Conservation (phyloP, 345 rosid genomes). For the Raphanus sativus region DNA sequence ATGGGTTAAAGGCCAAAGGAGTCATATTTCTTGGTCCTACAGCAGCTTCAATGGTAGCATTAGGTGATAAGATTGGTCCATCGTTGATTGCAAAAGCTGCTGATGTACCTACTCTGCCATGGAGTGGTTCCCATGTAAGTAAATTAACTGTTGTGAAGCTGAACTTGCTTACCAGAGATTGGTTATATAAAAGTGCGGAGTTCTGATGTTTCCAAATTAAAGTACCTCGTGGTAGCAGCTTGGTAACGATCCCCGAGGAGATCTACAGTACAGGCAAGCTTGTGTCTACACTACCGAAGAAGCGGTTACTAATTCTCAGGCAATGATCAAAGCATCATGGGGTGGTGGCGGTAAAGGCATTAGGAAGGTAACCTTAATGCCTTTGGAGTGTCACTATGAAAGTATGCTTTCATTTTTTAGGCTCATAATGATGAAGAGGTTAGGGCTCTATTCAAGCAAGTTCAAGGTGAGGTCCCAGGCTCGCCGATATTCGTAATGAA, state of each 20-base stretch:
- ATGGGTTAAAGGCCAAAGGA: conserved; percentile 81
- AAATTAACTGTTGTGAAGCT: conserved; percentile 1
- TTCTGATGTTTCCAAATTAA: conserved; percentile 58
- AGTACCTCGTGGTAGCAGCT: conserved; percentile 68
- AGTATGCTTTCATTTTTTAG: conserved; percentile 39
- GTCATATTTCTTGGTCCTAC: conserved; percentile 96
- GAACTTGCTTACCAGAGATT: not conserved
- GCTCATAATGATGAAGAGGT: conserved; percentile 98
- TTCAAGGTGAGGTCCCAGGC: conserved; percentile 99
- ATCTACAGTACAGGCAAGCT: conserved; percentile 67
- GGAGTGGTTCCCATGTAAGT: conserved; percentile 98
- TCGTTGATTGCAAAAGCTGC: conserved; percentile 99
- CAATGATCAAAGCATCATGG: conserved; percentile 99
- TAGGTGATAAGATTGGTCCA: conserved; percentile 98
- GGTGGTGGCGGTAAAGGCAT: conserved; percentile 99
- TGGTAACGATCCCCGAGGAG: conserved; percentile 85
- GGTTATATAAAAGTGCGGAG: conserved; percentile 5
- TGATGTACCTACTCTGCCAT: conserved; percentile 95
- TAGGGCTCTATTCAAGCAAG: conserved; percentile 96
- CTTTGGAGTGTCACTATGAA: conserved; percentile 1
- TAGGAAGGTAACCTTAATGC: conserved; percentile 68
- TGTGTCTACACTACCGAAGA: conserved; percentile 98
- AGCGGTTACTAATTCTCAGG: conserved; percentile 94
- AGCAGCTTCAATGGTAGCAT: conserved; percentile 82
- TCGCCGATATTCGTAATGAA: conserved; percentile 99